Evolutionary conservation across 2,329 filamentous ascomycete species (phyloP), one percentile per base, ranked within the genome.

Genomic region (Penicillium brevicompactum): DNA sequence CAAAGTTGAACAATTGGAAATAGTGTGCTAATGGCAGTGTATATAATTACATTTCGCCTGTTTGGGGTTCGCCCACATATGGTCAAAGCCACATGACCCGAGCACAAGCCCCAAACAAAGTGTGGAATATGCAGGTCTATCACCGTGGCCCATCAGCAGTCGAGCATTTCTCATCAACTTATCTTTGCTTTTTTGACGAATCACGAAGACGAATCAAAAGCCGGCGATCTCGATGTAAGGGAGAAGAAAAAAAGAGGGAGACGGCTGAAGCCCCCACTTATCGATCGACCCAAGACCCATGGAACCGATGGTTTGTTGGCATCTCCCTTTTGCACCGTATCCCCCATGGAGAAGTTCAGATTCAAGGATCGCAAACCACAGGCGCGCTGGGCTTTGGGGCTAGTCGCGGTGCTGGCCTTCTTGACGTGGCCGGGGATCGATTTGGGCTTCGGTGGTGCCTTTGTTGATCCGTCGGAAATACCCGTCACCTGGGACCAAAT

Each of bases 401-500:
- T 57, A 11, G 46, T 46, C 9, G 31, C 48, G 3, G 37, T 42
- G 2, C 32, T 57, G 30, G 24, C 48, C 34, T 16, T 54, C 6
- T 21, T 54, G 31, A 32, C 37, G 14, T 56, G 56, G 53, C 46
- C 41, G 24, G 24, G 24, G 10, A 18, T 53, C 8, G 46, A 47
- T 11, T 7, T 47, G 18, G 11, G 11, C 27, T 45, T 18, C 34
- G 30, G 7, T 24, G 21, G 42, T 38, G 14, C 7, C 43, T 43
- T 27, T 22, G n/a, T 11, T 5, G 32, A 37, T 41, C 32, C 14
- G n/a, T 27, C 38, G 10, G 38, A 40, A 1, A 38, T 32, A 10
- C 37, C 57, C 10, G 21, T 49, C 5, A 58, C 53, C 18, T 65
- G 62, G 62, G 60, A 63, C 6, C 32, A 72, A 55, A 65, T 71